Conservation (phyloP, 1,284 basidiomycete species). For the Tilletiaria anomala region DNA sequence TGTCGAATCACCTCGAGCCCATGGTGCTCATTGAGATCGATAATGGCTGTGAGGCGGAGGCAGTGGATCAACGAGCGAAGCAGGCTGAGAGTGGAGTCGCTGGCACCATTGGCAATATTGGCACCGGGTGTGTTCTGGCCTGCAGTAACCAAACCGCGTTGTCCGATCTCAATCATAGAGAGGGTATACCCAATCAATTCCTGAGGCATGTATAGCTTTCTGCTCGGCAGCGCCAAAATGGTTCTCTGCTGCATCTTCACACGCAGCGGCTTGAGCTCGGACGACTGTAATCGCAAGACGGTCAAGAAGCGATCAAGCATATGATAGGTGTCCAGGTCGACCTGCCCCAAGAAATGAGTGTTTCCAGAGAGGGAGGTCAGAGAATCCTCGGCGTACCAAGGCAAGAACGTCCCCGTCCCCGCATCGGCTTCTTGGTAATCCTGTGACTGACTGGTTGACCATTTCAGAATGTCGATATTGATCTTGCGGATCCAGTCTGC, state of each 20-base stretch:
- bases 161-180: constrained; percentile 28
- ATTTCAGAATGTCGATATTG: constrained; percentile 38
- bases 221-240: constrained; percentile 23
- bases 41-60: constrained; percentile 15
- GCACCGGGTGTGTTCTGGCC: background rate
- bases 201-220: constrained; percentile 34
- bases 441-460: constrained; percentile 17
- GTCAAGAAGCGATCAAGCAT: constrained; percentile 31
- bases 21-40: constrained; percentile 3
- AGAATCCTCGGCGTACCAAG: constrained; percentile 15
- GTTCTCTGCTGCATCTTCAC: constrained; percentile 20
- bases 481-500: constrained; percentile 37
- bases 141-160: constrained; percentile 14
- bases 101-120: constrained; percentile 9
- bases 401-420: constrained; percentile 33
- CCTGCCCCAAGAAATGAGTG: too few relatives aligned
- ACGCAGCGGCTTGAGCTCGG: constrained; percentile 13
- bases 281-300: constrained; percentile 29
- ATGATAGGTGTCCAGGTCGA: constrained; percentile 17
- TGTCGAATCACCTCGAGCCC: constrained; percentile 23
- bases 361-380: background rate
- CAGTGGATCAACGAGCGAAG: constrained; percentile 24
- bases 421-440: constrained; percentile 24
- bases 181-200: constrained; percentile 37
- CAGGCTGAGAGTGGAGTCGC: constrained; percentile 17